These are phyloP conservation scores for Cercospora janseana DNA, from an alignment of 2,329 filamentous ascomycete species.

Conservation along the genomic window DNA sequence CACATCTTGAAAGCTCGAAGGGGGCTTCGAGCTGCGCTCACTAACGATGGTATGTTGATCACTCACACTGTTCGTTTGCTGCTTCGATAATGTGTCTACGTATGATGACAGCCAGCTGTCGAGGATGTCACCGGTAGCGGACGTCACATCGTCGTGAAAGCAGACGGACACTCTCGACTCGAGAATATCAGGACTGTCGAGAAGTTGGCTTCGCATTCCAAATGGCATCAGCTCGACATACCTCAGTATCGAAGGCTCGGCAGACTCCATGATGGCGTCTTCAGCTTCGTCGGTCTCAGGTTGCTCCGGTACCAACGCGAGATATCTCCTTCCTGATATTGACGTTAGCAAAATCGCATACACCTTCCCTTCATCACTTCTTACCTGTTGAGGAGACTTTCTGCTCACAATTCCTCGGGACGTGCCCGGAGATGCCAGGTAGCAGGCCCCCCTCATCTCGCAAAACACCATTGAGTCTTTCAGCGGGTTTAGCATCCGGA, in stretches of 20 bases:
- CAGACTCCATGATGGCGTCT: constrained; percentile 1
- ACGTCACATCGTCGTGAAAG: constrained; percentile 34
- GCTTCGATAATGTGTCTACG: constrained; percentile 22
- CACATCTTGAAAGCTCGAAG: constrained; percentile 25
- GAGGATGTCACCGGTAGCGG: constrained; percentile 26
- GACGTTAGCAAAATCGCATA: constrained; percentile 14
- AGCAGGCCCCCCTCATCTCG: constrained; percentile 35
- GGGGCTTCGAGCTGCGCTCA: constrained; percentile 17
- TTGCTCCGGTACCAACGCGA: constrained; percentile 27
- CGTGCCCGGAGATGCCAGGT: constrained; percentile 16
- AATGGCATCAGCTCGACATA: constrained; percentile 6
- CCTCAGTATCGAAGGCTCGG: constrained; percentile 25
- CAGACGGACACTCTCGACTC: constrained; percentile 37
- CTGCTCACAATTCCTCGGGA: constrained; percentile 34
- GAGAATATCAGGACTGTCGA: constrained; percentile 30
- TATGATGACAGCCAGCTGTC: constrained; percentile 32
- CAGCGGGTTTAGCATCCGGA: background rate
- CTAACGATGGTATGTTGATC: constrained; percentile 13
- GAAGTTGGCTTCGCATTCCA: constrained; percentile 1
- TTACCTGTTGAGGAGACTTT: constrained; percentile 38
- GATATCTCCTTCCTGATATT: constrained; percentile 30
- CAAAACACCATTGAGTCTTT: constrained; percentile 22
- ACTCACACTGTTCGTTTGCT: constrained; percentile 19
- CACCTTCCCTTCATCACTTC: background rate
- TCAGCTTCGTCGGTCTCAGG: constrained; percentile 5